Percentiles rank a stretch among this genome's conserved stretches.
These are phyloP conservation scores for Gastrodia elata DNA, from an alignment of 106 monocot genomes.

Conservation along the genomic window DNA sequence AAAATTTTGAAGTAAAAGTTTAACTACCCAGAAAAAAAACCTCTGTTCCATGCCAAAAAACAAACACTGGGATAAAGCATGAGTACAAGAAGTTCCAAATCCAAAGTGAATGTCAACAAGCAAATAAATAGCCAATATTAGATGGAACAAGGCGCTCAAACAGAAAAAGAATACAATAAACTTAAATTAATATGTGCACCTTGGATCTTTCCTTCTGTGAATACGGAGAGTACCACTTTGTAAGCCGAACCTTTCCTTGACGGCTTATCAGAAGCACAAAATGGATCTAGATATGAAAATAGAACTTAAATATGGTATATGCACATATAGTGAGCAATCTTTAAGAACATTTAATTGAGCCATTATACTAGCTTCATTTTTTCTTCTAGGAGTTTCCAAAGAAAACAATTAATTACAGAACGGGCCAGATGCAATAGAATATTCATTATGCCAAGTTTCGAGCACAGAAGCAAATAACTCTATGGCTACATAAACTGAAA, in stretches of 20 bases:
- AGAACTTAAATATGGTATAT: background rate
- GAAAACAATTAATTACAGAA: background rate
- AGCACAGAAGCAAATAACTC: background rate
- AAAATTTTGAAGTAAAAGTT: background rate
- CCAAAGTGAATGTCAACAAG: background rate
- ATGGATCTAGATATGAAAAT: slow-evolving; percentile 34
- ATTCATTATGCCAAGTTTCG: background rate
- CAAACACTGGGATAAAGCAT: background rate
- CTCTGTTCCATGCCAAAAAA: background rate
- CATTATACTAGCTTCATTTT: background rate
- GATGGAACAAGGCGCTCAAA: background rate
- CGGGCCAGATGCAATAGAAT: background rate
- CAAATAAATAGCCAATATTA: background rate
- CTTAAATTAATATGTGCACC: slow-evolving; percentile 19
- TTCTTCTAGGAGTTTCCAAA: background rate
- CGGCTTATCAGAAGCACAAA: slow-evolving; percentile 68
- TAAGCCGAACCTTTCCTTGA: slow-evolving; percentile 68
- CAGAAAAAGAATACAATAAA: background rate
- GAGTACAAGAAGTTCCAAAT: background rate
- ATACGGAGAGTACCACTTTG: slow-evolving; percentile 79
- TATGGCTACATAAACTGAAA: background rate
- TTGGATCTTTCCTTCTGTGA: slow-evolving; percentile 72
- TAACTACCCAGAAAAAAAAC: background rate
- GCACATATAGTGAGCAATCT: background rate
- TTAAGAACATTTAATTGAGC: background rate